A percentile compares a stretch with the other conserved stretches of the same genome.
phyloP scores from a whole-genome alignment of 2,329 filamentous ascomycete genomes.

The Trichophyton benhamiae region DNA sequence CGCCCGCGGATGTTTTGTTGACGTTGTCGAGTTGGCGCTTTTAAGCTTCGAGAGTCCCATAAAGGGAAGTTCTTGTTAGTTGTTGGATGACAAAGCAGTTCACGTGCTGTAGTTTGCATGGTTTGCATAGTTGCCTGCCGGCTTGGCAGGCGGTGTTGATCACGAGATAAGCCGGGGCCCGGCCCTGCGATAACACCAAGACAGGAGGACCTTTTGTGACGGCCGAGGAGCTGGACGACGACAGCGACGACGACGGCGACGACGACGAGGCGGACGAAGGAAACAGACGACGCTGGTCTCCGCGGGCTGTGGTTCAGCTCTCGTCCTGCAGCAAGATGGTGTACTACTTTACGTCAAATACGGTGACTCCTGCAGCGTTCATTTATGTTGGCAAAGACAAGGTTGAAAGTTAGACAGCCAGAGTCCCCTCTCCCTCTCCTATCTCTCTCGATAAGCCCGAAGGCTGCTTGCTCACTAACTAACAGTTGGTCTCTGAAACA shows the following conservation, averaged over 20 bases:
- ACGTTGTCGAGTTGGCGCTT: not conserved
- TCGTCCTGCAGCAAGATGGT: slow-evolving; percentile 51
- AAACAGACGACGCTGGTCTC: not conserved
- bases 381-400: slow-evolving; percentile 99
- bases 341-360: slow-evolving; percentile 85
- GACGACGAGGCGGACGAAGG: not conserved
- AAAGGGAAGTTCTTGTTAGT: not conserved
- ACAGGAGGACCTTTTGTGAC: no score
- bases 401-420: slow-evolving; percentile 65
- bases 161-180: not conserved
- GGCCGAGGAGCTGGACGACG: not conserved
- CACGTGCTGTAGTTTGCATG: not conserved
- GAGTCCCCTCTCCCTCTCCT: not conserved
- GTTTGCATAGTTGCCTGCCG: not conserved
- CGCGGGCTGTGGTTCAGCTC: not conserved
- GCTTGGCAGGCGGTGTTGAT: not conserved
- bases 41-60: no score
- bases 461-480: not conserved
- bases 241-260: not conserved
- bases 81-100: not conserved
- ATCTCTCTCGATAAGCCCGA: slow-evolving; percentile 4
- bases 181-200: not conserved
- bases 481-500: slow-evolving; percentile 7
- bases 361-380: slow-evolving; percentile 67
- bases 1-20: not conserved